Base-by-base conservation (phyloP, 805 yeast species). In the Saturnispora sekii region DNA sequence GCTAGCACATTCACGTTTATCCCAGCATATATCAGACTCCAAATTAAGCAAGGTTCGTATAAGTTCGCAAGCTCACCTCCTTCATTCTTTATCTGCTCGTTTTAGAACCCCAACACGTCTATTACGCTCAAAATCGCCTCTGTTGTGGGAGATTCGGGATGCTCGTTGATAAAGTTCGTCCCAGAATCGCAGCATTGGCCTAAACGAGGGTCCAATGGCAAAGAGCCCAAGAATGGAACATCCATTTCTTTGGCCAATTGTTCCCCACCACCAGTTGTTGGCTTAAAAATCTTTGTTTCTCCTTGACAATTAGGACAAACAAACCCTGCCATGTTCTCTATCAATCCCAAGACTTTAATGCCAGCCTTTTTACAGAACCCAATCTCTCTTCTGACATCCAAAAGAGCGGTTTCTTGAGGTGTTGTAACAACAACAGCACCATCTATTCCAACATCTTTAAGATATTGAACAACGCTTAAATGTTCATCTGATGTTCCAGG, bases 401-500 rank as follows among this genome's bases (percentile, higher is more conserved):
- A 65, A 35, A 93, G 66, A 0, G 98, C 95, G 16, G 90, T 97
- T 61, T 93, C 99, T 63, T 93, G 99, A 0, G 99, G 98, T 0
- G 98, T 93, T 0, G 98, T 90, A 32, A 93, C 93, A 2, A 93
- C 74, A 29, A 93, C 69, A 0, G 98, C 98, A 1, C 99, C 99
- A 60, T 90, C 97, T 2, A 93, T 79, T 0, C 96, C 96, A 4
- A 83, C 78, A 32, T 86, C 95, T 55, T 85, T 84, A 74, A 93
- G 68, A 58, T 85, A 89, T 42, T 84, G 80, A 30, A 89, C 85
- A 30, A 93, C 89, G 7, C 95, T 81, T 35, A 93, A 72, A 64
- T 93, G 99, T 61, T 93, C 99, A 63, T 93, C 99, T 0, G 96
- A 83, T 0, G 99, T 93, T 0, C 99, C 98, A 0, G 99, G 99